Evolutionary conservation across 345 rosid genomes (phyloP).

Genomic region (Lepidium aucheri): DNA sequence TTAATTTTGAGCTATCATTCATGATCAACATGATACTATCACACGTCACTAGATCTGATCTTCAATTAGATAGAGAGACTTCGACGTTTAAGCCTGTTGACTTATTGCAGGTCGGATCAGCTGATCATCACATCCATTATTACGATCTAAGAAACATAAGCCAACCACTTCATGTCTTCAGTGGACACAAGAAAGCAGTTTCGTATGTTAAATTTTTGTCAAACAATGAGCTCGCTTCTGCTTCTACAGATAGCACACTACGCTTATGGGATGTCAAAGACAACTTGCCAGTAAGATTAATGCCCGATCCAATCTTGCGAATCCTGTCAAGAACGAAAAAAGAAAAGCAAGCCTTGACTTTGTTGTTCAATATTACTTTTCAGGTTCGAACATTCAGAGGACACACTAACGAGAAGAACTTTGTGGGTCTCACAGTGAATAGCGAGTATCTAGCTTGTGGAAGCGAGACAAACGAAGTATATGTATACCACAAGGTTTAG

Average conservation of each 20-base stretch:
- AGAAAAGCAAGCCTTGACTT: background rate
- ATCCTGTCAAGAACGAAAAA: background rate
- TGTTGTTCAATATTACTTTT: background rate
- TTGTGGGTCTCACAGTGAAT: conserved; percentile 84
- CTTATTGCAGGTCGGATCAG: conserved; percentile 83
- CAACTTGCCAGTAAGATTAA: conserved; percentile 50
- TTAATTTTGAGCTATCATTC: background rate
- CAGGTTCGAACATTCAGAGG: conserved; percentile 90
- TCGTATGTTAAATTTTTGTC: conserved; percentile 96
- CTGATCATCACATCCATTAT: conserved; percentile 87
- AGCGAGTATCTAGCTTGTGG: conserved; percentile 88
- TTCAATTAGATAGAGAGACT: background rate
- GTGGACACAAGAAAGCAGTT: conserved; percentile 88
- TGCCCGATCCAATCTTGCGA: background rate
- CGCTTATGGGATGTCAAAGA: conserved; percentile 95
- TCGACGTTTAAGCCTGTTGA: background rate
- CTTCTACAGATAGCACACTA: conserved; percentile 94
- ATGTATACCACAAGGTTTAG: conserved; percentile 85
- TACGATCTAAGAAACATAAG: conserved; percentile 81
- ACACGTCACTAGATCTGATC: background rate
- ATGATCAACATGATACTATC: background rate
- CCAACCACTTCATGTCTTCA: conserved; percentile 85
- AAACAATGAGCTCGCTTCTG: conserved; percentile 89
- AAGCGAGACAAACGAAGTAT: conserved; percentile 94
- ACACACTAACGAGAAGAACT: conserved; percentile 96